Evolutionary conservation across 2,329 filamentous ascomycete genomes (phyloP), one percentile per base, ranked within the genome.

Genomic region (Zasmidium angulare): DNA sequence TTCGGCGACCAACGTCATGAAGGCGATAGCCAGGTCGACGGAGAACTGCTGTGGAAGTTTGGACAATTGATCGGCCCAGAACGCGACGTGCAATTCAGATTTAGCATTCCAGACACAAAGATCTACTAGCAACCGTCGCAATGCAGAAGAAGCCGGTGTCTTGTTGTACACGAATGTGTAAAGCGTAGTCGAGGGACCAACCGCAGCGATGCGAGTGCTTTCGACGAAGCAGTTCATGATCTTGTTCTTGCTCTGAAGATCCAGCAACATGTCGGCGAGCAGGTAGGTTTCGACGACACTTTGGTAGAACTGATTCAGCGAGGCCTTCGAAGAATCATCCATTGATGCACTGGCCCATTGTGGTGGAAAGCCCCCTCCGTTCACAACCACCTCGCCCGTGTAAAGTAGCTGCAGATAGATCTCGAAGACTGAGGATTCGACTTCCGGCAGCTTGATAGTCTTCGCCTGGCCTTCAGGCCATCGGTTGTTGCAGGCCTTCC

Each of bases 321-420:
- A 43, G 14, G n/a, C n/a, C 12, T 14, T 43, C 36, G 36, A 9
- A 17, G 36, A 14, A 36, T 36, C 7, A 36, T 36, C 29, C 29
- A n/a, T n/a, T n/a, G n/a, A n/a, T n/a, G n/a, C n/a, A n/a, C n/a
- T n/a, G n/a, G n/a, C n/a, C n/a, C n/a, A n/a, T n/a, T n/a, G n/a
- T n/a, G 26, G 26, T 29, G 26, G 26, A 6, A 11, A 11, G 6
- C 26, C 26, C 6, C n/a, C 36, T 19, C n/a, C 36, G 14, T 17
- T 43, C 6, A 56, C 14, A 12, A 59, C 56, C 24, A 66, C 2
- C 3, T 54, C 51, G 49, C 56, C 48, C 4, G 59, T 63, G 55
- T 66, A 62, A 1, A 66, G 59, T 62, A 63, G 66, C 21, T 63
- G 60, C 1, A 64, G 50, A 23, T 67, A 68, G 43, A 63, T 40